phyloP scores from a whole-genome alignment of 345 rosid genomes.

The Litchi chinensis region DNA sequence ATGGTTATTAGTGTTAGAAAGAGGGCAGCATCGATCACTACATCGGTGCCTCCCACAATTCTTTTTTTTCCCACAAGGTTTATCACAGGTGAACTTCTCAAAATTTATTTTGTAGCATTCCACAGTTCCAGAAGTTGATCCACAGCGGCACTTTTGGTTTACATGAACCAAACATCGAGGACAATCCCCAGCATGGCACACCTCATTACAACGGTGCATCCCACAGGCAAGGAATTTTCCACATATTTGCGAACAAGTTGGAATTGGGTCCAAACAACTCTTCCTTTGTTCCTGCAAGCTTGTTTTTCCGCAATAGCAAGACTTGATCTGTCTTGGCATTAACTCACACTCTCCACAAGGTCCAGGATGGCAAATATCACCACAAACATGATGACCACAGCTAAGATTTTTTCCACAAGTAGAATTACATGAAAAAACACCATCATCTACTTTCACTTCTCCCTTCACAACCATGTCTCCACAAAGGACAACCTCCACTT shows the following conservation, averaged over 20 bases:
- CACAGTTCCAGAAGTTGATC: slow-evolving; percentile 66
- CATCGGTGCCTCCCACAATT: slow-evolving; percentile 93
- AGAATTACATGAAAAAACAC: slow-evolving; percentile 71
- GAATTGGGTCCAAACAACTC: slow-evolving; percentile 88
- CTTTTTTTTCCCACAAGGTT: slow-evolving; percentile 84
- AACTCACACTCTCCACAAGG: slow-evolving; percentile 78
- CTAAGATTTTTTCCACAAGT: slow-evolving; percentile 61
- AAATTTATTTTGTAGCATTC: slow-evolving; percentile 69
- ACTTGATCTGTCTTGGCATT: slow-evolving; percentile 61
- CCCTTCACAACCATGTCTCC: slow-evolving; percentile 89
- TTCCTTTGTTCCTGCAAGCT: slow-evolving; percentile 64
- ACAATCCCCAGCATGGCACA: slow-evolving; percentile 88
- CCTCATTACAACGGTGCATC: slow-evolving; percentile 63
- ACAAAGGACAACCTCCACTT: slow-evolving; percentile 65
- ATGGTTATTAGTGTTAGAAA: slow-evolving; percentile 48
- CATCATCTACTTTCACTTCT: slow-evolving; percentile 66
- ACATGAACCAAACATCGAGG: slow-evolving; percentile 70
- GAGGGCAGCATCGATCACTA: slow-evolving; percentile 93
- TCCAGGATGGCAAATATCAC: slow-evolving; percentile 80
- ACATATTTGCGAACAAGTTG: slow-evolving; percentile 67
- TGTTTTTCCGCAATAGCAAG: slow-evolving; percentile 87
- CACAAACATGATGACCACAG: slow-evolving; percentile 76
- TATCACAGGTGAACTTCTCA: slow-evolving; percentile 70
- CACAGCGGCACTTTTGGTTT: slow-evolving; percentile 80
- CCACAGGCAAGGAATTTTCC: slow-evolving; percentile 73